Conservation (phyloP, 345 rosid genomes). For the Ceriops tagal region DNA sequence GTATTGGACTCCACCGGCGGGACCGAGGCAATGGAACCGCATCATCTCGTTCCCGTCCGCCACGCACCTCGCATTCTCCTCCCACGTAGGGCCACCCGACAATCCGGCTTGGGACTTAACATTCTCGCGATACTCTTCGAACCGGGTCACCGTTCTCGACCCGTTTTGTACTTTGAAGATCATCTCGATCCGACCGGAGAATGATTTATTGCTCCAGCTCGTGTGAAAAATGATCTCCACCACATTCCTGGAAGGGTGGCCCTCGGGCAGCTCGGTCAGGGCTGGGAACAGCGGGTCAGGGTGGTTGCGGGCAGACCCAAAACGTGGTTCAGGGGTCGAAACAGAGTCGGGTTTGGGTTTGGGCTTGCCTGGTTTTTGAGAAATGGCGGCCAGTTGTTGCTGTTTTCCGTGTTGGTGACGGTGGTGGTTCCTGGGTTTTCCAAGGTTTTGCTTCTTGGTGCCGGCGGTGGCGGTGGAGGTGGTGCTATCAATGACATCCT, state of each 20-base stretch:
- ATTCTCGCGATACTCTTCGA: conserved; percentile 83
- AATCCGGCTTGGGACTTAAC: conserved; percentile 58
- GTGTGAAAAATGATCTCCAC: conserved; percentile 94
- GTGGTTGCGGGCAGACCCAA: conserved; percentile 34
- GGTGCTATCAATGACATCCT: conserved; percentile 63
- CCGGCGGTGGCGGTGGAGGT: conserved; percentile 7
- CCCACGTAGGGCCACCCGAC: conserved; percentile 33
- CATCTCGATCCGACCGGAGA: conserved; percentile 78
- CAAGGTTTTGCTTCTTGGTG: conserved; percentile 13
- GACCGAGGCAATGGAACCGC: conserved; percentile 84
- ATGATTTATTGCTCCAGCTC: conserved; percentile 78
- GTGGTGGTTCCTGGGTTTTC: conserved; percentile 11
- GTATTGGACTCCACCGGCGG: conserved; percentile 33
- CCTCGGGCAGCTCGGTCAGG: conserved; percentile 68
- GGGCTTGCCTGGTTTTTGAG: conserved; percentile 14
- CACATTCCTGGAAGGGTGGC: conserved; percentile 87
- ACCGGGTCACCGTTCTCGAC: conserved; percentile 58
- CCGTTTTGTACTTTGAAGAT: conserved; percentile 87
- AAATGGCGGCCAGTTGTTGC: neutral
- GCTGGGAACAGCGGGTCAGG: conserved; percentile 58
- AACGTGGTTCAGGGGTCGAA: conserved; percentile 23
- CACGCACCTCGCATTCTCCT: conserved; percentile 71
- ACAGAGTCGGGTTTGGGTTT: conserved; percentile 38
- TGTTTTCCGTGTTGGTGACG: neutral
- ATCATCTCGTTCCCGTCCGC: conserved; percentile 98